Conservation (phyloP, 2,329 filamentous ascomycete species). For the Fusarium chaquense region DNA sequence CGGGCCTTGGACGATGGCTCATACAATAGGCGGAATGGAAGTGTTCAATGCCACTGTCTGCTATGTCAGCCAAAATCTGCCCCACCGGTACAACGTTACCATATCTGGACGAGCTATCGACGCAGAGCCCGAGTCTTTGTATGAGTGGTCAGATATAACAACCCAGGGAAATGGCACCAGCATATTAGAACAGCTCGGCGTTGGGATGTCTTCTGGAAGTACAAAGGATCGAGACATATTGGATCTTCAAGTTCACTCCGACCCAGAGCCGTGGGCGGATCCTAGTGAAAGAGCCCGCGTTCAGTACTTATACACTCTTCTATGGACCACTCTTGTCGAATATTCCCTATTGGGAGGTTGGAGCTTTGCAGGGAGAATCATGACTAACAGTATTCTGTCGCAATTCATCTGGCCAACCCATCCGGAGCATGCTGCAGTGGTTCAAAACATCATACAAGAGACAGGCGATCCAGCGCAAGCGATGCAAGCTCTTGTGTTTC, state of each 20-base stretch:
- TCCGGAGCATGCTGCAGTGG: neutral
- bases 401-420: constrained; percentile 6
- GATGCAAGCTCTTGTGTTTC: neutral
- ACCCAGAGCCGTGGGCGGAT: neutral
- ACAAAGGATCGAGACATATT: constrained; percentile 6
- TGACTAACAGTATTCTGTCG: neutral
- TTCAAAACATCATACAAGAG: constrained; percentile 7
- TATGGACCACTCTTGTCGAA: neutral
- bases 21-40: neutral
- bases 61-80: constrained; percentile 15
- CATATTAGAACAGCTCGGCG: constrained; percentile 6
- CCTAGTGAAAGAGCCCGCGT: neutral
- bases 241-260: neutral
- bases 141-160: neutral
- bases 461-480: neutral
- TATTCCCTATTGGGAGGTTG: constrained; percentile 2
- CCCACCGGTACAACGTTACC: constrained; percentile 18
- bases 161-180: neutral
- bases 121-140: constrained; percentile 5
- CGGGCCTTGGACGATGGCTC: constrained; percentile 9
- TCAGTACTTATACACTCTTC: neutral
- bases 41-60: constrained; percentile 2
- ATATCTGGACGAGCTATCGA: constrained; percentile 12
- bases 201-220: neutral
- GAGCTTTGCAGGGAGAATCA: neutral